These are phyloP conservation scores for Xerocomus minutiporus DNA, from an alignment of 1,284 basidiomycete species.

Conservation along the genomic window DNA sequence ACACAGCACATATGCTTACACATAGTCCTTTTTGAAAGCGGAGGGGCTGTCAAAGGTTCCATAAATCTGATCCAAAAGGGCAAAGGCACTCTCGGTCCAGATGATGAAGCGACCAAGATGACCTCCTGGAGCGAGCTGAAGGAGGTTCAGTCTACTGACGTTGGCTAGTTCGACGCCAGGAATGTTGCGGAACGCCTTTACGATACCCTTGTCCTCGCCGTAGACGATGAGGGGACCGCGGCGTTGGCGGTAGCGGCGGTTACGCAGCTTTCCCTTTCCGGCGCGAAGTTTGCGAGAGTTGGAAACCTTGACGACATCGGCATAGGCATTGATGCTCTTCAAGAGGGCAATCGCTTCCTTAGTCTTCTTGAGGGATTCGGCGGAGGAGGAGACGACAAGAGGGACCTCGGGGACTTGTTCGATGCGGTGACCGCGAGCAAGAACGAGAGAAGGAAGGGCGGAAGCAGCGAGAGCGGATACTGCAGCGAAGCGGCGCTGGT, in stretches of 20 bases:
- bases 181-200: slow-evolving; percentile 97
- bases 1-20: slow-evolving; percentile 44
- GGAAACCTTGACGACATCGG: slow-evolving; percentile 94
- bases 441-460: slow-evolving; percentile 95
- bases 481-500: slow-evolving; percentile 97
- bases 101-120: slow-evolving; percentile 99
- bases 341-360: slow-evolving; percentile 96
- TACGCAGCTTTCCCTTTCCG: slow-evolving; percentile 96
- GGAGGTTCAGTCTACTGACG: slow-evolving; percentile 92
- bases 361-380: slow-evolving; percentile 93
- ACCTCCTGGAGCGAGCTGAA: slow-evolving; percentile 99
- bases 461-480: slow-evolving; percentile 98
- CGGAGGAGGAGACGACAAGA: slow-evolving; percentile 77
- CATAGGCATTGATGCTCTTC: slow-evolving; percentile 87
- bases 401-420: slow-evolving; percentile 97
- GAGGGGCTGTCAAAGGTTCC: slow-evolving; percentile 87
- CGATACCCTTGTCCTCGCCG: slow-evolving; percentile 96
- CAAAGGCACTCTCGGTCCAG: slow-evolving; percentile 97
- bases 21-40: slow-evolving; percentile 89
- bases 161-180: slow-evolving; percentile 98
- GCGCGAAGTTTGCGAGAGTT: slow-evolving; percentile 97
- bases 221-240: slow-evolving; percentile 98
- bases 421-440: slow-evolving; percentile 98
- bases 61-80: slow-evolving; percentile 90
- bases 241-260: slow-evolving; percentile 95